Evolutionary conservation across 2,329 filamentous ascomycete species (phyloP).

Genomic region (Aspergillus transmontanensis): DNA sequence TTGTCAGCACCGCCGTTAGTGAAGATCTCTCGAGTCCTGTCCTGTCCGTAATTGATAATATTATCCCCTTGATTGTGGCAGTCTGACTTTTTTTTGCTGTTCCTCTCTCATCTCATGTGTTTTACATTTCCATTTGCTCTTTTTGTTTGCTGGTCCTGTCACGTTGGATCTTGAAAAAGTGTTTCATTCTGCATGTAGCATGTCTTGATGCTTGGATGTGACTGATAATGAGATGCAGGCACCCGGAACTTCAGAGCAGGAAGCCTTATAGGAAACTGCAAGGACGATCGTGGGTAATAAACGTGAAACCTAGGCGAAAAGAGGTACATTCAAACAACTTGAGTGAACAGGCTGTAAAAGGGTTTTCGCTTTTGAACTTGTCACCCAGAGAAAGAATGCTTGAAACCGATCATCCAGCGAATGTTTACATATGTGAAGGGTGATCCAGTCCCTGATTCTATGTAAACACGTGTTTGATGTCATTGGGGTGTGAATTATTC

Average conservation of each 20-base stretch:
- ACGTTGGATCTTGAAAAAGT: slow-evolving; percentile 1
- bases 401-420: not conserved
- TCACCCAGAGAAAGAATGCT: not conserved
- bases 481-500: not conserved
- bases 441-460: not conserved
- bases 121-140: slow-evolving; percentile 1
- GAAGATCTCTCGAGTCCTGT: slow-evolving; percentile 15
- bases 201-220: slow-evolving; percentile 1
- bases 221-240: slow-evolving; percentile 5
- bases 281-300: not conserved
- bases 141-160: not conserved
- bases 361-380: not conserved
- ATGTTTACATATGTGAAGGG: not conserved
- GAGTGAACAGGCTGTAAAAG: not conserved
- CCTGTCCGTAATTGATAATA: slow-evolving; percentile 23
- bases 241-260: not conserved
- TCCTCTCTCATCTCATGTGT: slow-evolving; percentile 4
- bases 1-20: slow-evolving; percentile 6
- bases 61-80: not conserved
- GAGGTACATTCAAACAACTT: not conserved
- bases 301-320: not conserved
- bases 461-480: not conserved
- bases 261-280: not conserved
- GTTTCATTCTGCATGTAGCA: not conserved
- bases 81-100: not conserved